Evolutionary conservation across 2,329 filamentous ascomycete species (phyloP), one percentile per base, ranked within the genome.

Genomic region (Fusarium musae): DNA sequence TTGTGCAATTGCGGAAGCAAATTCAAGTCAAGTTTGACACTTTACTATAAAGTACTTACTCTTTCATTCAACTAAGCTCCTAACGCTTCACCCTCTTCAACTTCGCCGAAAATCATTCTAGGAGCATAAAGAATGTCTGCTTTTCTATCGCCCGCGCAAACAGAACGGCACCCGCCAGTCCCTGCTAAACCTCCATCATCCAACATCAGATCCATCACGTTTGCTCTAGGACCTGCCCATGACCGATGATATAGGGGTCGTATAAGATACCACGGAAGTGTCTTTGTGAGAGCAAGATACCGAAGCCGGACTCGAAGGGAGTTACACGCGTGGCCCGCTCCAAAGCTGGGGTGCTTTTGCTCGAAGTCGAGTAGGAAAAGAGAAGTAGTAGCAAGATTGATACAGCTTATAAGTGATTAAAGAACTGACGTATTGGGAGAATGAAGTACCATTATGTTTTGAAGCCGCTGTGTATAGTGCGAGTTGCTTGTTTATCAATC

Each of bases 21-120:
- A 1, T 21, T 32, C 30, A 13, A 32, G 32, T 10, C 9, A 28
- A 17, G 1, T 13, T 15, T 1, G 8, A 9, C 1, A 9, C 4
- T 6, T 6, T 5, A 13, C 8, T 6, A 1, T 3, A 23, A 23
- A 3, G 23, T 6, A 9, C 4, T 21, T 13, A 5, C 11, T 5
- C 3, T 6, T 9, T 1, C 12, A 28, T 15, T 1, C 5, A 1
- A 21, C 44, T 12, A 7, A 3, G 12, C 10, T 7, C 6, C 26
- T 21, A 15, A 3, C 6, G 12, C 4, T 13, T 21, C 10, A 17
- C 0, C 8, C 9, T 12, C 15, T 23, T 11, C 9, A 3, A 28
- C 3, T 3, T 28, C 21, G 8, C 19, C 5, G 4, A 5, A 15
- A 9, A 7, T 21, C 3, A 0, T 28, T 1, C 12, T 7, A 2